Percentiles rank a stretch among this genome's conserved stretches.
phyloP scores from a whole-genome alignment of 768 basidiomycete species.

The Butyriboletus loyo region DNA sequence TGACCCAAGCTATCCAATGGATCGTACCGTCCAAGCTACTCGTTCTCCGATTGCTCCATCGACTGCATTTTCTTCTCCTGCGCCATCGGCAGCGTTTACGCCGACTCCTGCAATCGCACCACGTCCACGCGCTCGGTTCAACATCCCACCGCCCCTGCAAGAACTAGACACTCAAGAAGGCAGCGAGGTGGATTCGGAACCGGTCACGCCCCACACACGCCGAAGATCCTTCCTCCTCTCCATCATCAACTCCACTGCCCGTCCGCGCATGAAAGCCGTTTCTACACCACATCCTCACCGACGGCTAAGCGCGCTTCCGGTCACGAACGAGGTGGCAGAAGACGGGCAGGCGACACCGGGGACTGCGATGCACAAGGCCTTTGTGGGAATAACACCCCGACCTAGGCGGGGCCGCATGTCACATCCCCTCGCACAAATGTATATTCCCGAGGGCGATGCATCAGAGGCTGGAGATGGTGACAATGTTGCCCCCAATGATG shows the following conservation, averaged over 20 bases:
- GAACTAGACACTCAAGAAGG: constrained; percentile 37
- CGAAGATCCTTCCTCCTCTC: constrained; percentile 80
- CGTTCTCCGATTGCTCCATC: constrained; percentile 39
- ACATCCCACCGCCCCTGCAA: constrained; percentile 43
- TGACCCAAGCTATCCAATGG: constrained; percentile 31
- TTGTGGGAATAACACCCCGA: constrained; percentile 64
- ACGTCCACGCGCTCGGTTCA: constrained; percentile 61
- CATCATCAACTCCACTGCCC: constrained; percentile 78
- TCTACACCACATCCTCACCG: constrained; percentile 45
- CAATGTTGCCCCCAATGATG: constrained; percentile 35
- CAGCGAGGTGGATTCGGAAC: constrained; percentile 38
- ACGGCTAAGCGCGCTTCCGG: constrained; percentile 63
- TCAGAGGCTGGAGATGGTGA: constrained; percentile 30
- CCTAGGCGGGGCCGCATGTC: constrained; percentile 52
- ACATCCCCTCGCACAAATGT: constrained; percentile 64
- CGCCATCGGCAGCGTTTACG: constrained; percentile 55
- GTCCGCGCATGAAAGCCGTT: constrained; percentile 52
- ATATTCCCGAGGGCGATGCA: constrained; percentile 34
- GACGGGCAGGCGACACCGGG: constrained; percentile 31
- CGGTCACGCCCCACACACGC: constrained; percentile 66
- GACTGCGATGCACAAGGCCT: constrained; percentile 45
- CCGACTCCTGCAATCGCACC: constrained; percentile 67
- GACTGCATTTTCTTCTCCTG: constrained; percentile 52
- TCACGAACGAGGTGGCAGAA: constrained; percentile 37
- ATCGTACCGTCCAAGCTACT: constrained; percentile 24